These are phyloP conservation scores for Tuber microsphaerosporum DNA, from an alignment of 495 filamentous ascomycete genomes.

Conservation along the genomic window DNA sequence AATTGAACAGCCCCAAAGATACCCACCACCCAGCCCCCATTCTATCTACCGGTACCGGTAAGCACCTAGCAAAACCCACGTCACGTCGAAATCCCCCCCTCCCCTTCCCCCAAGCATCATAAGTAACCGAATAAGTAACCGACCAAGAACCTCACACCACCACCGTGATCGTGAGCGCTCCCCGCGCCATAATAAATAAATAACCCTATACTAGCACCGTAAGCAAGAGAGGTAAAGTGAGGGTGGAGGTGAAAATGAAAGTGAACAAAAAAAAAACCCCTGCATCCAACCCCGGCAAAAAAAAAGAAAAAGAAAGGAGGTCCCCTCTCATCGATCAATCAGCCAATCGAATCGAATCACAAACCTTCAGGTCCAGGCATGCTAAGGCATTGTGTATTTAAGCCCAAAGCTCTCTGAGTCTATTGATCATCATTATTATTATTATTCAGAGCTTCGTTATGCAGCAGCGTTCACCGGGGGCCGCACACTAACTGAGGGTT, in stretches of 20 bases:
- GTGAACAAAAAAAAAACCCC: not conserved
- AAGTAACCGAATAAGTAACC: not conserved
- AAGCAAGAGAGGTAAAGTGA: not conserved
- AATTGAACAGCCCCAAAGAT: not conserved
- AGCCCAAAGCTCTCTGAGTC: not conserved
- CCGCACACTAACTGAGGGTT: no score
- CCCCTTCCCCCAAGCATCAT: not conserved
- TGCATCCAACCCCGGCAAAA: not conserved
- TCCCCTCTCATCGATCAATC: not conserved
- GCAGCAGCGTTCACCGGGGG: not conserved
- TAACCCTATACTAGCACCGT: not conserved
- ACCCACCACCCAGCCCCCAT: not conserved
- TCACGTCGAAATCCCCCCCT: not conserved
- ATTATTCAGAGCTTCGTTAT: not conserved
- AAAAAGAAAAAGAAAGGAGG: not conserved
- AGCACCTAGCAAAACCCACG: not conserved
- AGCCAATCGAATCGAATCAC: not conserved
- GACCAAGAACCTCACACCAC: not conserved
- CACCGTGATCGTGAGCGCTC: not conserved
- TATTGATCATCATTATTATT: not conserved
- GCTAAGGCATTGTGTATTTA: not conserved
- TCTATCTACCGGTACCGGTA: not conserved
- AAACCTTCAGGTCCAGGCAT: not conserved
- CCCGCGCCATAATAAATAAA: not conserved
- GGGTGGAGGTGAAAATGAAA: not conserved